Conservation (phyloP, 805 yeast genomes). For the Maudiozyma saulgeensis region DNA sequence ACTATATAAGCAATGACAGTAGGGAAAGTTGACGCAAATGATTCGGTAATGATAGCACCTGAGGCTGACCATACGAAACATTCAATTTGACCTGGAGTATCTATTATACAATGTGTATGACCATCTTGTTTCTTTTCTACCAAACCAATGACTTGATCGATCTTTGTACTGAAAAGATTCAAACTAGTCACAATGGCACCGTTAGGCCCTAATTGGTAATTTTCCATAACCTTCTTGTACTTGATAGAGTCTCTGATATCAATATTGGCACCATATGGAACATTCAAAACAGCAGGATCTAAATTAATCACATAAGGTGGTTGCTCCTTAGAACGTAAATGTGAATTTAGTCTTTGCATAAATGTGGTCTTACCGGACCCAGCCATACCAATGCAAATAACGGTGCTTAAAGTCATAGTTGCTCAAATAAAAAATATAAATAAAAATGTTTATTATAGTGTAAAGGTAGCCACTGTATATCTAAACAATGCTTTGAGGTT, state of each 20-base stretch:
- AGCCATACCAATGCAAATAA: slow-evolving; percentile 57
- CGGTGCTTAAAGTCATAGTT: slow-evolving; percentile 32
- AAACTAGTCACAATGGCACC: slow-evolving; percentile 96
- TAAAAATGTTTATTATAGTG: too few species aligned
- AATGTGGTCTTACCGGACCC: slow-evolving; percentile 95
- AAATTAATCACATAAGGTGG: slow-evolving; percentile 89
- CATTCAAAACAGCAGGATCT: slow-evolving; percentile 91
- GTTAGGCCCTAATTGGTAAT: slow-evolving; percentile 90
- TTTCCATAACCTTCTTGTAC: slow-evolving; percentile 93
- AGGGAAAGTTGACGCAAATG: slow-evolving; percentile 92
- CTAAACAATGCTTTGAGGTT: too few species aligned
- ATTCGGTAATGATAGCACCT: slow-evolving; percentile 92
- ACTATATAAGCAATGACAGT: slow-evolving; percentile 92
- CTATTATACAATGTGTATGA: slow-evolving; percentile 68
- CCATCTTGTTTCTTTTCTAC: slow-evolving; percentile 62
- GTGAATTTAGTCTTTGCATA: slow-evolving; percentile 88
- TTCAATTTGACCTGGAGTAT: slow-evolving; percentile 98
- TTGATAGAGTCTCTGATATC: slow-evolving; percentile 95
- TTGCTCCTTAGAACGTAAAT: slow-evolving; percentile 58
- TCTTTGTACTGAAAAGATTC: slow-evolving; percentile 86
- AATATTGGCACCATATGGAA: slow-evolving; percentile 90
- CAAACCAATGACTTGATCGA: slow-evolving; percentile 84
- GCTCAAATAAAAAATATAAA: too few species aligned
- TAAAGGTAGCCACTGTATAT: too few species aligned
- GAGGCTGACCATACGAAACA: slow-evolving; percentile 98